A percentile compares a stretch with the other conserved stretches of the same genome.
phyloP scores from a whole-genome alignment of 257 asterid genomes.

The Coffea eugenioides region DNA sequence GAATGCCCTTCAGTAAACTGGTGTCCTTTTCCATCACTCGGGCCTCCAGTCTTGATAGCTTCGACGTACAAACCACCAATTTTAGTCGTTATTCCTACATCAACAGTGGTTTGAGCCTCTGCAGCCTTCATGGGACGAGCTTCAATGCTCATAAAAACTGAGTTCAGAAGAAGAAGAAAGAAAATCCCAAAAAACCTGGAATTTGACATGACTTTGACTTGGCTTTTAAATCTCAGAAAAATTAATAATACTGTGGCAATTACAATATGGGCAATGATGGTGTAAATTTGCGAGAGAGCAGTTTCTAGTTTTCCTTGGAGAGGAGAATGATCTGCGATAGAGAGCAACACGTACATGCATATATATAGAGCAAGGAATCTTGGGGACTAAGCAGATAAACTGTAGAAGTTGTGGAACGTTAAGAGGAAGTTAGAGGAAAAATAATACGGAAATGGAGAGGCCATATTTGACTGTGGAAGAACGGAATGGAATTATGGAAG shows the following conservation, averaged over 20 bases:
- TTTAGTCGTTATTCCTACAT: background rate
- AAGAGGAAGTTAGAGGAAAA: background rate
- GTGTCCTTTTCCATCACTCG: constrained; percentile 21
- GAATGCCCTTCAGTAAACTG: constrained; percentile 7
- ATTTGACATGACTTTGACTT: background rate
- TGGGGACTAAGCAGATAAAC: background rate
- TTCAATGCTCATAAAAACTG: background rate
- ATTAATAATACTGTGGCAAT: background rate
- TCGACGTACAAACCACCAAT: constrained; percentile 17
- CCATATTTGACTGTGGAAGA: constrained; percentile 15
- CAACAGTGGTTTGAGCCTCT: background rate
- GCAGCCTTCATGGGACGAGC: constrained; percentile 27
- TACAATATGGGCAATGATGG: background rate
- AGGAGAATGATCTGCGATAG: too few relatives aligned
- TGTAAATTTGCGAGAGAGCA: background rate
- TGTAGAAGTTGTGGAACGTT: background rate
- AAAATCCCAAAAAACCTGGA: background rate
- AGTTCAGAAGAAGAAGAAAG: constrained; percentile 7
- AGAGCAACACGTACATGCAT: background rate
- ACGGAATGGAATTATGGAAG: background rate
- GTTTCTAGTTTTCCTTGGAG: background rate
- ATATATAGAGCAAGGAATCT: background rate
- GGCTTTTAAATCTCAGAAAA: background rate
- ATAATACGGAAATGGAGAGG: background rate
- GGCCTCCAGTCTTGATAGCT: constrained; percentile 35